These are phyloP conservation scores for Tetramitus jugosus DNA, from an alignment of 208 protist species.

Conservation along the genomic window DNA sequence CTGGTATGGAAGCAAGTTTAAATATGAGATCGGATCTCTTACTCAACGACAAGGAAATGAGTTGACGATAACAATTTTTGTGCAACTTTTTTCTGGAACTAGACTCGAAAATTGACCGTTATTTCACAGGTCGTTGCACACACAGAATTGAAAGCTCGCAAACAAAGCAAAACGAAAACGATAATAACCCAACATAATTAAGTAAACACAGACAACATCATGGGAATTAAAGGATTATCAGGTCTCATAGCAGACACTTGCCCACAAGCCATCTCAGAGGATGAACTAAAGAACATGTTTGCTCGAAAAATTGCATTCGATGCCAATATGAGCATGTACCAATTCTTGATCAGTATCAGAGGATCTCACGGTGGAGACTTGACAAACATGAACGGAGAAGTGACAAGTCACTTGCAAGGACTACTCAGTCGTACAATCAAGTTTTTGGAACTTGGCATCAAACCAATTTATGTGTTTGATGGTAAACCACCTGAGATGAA, in stretches of 20 bases:
- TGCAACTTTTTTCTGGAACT: no score
- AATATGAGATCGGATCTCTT: no score
- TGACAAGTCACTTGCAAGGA: conserved; percentile 94
- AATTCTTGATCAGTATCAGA: conserved; percentile 95
- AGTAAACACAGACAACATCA: no score
- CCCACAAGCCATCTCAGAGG: conserved; percentile 72
- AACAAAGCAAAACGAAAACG: no score
- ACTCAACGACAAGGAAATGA: no score
- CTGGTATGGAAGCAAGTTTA: no score
- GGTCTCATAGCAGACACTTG: conserved; percentile 88
- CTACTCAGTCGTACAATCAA: conserved; percentile 93
- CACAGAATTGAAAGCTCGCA: no score
- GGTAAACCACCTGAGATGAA: conserved; percentile 96
- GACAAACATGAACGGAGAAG: conserved; percentile 87
- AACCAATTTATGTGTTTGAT: conserved; percentile 98
- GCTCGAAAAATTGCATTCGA: conserved; percentile 97
- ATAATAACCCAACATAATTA: no score
- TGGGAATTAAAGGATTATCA: conserved; percentile 93
- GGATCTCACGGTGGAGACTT: conserved; percentile 75
- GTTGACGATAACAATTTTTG: no score
- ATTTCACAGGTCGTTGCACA: no score
- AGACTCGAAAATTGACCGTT: no score
- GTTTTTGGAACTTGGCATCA: conserved; percentile 94
- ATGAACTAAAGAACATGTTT: conserved; percentile 91
- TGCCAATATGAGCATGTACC: conserved; percentile 97